phyloP scores from a whole-genome alignment of 2,329 filamentous ascomycete species.

The Keithomyces neogunnii region DNA sequence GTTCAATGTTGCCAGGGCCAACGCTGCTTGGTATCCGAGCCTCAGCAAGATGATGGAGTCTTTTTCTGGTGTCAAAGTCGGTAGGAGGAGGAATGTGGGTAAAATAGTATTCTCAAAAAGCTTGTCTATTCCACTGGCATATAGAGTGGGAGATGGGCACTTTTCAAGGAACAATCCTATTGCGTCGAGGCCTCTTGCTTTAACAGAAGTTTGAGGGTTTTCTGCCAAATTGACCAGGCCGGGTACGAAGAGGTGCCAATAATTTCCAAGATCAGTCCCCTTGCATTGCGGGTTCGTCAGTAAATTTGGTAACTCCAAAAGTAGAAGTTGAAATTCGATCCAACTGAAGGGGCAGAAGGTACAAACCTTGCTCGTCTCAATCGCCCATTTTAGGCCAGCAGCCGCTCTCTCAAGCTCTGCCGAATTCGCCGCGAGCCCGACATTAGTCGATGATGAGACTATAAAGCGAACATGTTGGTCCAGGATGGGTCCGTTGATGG shows the following conservation, averaged over 20 bases:
- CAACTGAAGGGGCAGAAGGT: neutral
- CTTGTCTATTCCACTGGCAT: slow-evolving; percentile 53
- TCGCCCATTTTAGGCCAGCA: slow-evolving; percentile 7
- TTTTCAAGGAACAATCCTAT: slow-evolving; percentile 46
- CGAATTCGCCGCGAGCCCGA: neutral
- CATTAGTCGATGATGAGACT: neutral
- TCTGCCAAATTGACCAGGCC: slow-evolving; percentile 62
- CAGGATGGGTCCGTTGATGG: slow-evolving; percentile 50
- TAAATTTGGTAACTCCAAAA: neutral
- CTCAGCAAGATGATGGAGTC: slow-evolving; percentile 59
- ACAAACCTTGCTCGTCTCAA: slow-evolving; percentile 8
- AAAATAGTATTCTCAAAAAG: slow-evolving; percentile 63
- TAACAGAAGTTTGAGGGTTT: slow-evolving; percentile 45
- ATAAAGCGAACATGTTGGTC: slow-evolving; percentile 46
- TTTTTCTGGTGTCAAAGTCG: slow-evolving; percentile 63
- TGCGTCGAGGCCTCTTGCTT: slow-evolving; percentile 46
- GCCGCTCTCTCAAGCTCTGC: neutral
- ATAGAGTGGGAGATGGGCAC: slow-evolving; percentile 45
- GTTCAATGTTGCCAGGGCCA: slow-evolving; percentile 39
- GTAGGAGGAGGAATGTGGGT: slow-evolving; percentile 68
- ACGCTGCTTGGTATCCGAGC: slow-evolving; percentile 58
- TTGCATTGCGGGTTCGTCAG: neutral
- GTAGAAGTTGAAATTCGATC: neutral
- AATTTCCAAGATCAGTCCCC: slow-evolving; percentile 13
- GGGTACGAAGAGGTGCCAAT: slow-evolving; percentile 64